A percentile compares a stretch with the other conserved stretches of the same genome.
Evolutionary conservation across 805 yeast species (phyloP).

Genomic region (Dipodascopsis tothii): DNA sequence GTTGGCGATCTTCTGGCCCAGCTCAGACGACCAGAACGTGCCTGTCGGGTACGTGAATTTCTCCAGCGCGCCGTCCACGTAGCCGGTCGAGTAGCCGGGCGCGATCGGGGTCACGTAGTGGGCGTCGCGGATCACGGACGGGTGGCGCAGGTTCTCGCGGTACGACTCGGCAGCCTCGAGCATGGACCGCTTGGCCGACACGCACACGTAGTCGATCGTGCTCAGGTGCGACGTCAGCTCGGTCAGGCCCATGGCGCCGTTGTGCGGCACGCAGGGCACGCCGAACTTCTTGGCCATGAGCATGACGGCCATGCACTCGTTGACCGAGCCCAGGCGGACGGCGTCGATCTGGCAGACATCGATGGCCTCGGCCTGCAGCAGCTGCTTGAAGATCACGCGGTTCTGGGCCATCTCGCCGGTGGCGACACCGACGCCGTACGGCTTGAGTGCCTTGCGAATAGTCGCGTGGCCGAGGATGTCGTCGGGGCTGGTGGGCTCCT

Average conservation of each 20-base stretch:
- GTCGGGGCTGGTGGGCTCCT: constrained; percentile 35
- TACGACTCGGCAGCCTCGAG: constrained; percentile 30
- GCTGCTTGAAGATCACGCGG: constrained; percentile 33
- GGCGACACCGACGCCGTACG: constrained; percentile 32
- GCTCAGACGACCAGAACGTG: constrained; percentile 28
- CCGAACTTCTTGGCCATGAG: constrained; percentile 32
- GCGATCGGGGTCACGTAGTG: constrained; percentile 28
- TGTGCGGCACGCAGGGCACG: constrained; percentile 32
- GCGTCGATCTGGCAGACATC: constrained; percentile 33
- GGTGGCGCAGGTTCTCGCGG: constrained; percentile 29
- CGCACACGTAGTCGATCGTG: constrained; percentile 29
- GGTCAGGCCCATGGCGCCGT: constrained; percentile 33
- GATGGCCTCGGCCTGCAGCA: constrained; percentile 29
- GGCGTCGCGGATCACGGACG: constrained; percentile 28
- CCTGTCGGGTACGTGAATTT: constrained; percentile 29
- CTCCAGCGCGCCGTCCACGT: constrained; percentile 25
- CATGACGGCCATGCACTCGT: constrained; percentile 32
- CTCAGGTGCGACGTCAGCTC: constrained; percentile 32
- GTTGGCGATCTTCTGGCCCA: too few species aligned
- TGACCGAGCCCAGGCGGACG: constrained; percentile 34
- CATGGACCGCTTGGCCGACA: constrained; percentile 29
- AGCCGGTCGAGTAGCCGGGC: constrained; percentile 31
- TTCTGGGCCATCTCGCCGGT: constrained; percentile 35
- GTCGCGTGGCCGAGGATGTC: constrained; percentile 32
- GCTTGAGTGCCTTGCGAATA: constrained; percentile 29